Evolutionary conservation across 2,329 filamentous ascomycete species (phyloP).

Genomic region (Helminthosporium solani): DNA sequence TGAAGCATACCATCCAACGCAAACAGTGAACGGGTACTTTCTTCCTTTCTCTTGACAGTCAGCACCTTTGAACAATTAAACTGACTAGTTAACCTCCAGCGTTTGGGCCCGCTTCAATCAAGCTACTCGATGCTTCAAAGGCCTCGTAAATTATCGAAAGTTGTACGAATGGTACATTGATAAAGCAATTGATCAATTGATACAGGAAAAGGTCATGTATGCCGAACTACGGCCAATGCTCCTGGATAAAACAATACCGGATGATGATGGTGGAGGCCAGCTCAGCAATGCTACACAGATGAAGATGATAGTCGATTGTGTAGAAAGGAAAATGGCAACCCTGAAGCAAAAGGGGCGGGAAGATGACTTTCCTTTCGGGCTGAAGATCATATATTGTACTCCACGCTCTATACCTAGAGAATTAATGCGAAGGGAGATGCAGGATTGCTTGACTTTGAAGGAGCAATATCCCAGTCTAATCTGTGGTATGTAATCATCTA

Average conservation of each 20-base stretch:
- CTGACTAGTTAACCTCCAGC: constrained; percentile 27
- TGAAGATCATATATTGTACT: constrained; percentile 72
- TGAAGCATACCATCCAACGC: constrained; percentile 57
- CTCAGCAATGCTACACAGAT: constrained; percentile 62
- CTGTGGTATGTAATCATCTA: constrained; percentile 59
- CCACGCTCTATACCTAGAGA: constrained; percentile 59
- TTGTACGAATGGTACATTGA: constrained; percentile 64
- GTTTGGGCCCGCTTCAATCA: constrained; percentile 66
- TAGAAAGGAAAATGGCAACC: too few species aligned
- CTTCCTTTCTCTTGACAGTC: constrained; percentile 24
- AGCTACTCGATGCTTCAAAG: constrained; percentile 71
- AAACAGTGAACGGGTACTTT: constrained; percentile 58
- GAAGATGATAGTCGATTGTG: constrained; percentile 48
- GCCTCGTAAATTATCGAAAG: constrained; percentile 65
- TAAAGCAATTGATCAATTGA: constrained; percentile 61
- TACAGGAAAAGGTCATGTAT: constrained; percentile 67
- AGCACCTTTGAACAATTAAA: not conserved
- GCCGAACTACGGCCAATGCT: constrained; percentile 71
- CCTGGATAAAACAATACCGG: constrained; percentile 64
- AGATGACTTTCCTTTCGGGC: constrained; percentile 59
- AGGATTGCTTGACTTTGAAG: constrained; percentile 65
- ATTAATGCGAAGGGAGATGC: constrained; percentile 55
- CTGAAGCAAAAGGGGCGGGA: too few species aligned
- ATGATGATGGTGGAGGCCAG: constrained; percentile 54
- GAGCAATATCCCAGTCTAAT: constrained; percentile 58